Percentiles rank a stretch among this genome's conserved stretches.
These are phyloP conservation scores for Stenocarpella maydis DNA, from an alignment of 2,329 filamentous ascomycete genomes.

Conservation along the genomic window DNA sequence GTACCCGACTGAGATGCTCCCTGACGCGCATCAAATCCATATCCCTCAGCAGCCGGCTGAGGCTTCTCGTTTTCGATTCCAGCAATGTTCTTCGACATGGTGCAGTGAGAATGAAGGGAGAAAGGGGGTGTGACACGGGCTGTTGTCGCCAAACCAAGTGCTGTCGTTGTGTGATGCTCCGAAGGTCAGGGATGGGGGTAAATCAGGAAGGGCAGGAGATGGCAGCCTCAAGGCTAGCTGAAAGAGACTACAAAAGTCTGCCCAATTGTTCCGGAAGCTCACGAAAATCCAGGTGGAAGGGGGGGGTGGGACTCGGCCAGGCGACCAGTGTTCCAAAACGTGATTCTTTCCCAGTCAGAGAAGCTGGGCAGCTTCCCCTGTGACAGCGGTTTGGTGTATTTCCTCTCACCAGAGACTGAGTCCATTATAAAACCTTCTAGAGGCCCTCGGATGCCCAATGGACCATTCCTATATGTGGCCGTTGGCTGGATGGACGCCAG, in stretches of 20 bases:
- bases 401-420: not conserved
- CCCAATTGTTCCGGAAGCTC: not conserved
- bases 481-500: not conserved
- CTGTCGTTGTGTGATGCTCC: not conserved
- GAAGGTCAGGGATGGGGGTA: not conserved
- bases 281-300: not conserved
- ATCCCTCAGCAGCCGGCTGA: not conserved
- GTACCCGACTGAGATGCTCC: no score
- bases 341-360: not conserved
- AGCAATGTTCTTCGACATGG: not conserved
- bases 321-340: not conserved
- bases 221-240: not conserved
- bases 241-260: not conserved
- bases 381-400: not conserved
- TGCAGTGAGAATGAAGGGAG: not conserved
- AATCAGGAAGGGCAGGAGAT: not conserved
- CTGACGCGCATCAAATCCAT: not conserved
- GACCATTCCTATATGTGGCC: no score
- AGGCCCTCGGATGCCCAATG: not conserved
- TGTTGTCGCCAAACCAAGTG: not conserved
- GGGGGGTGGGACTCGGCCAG: no score
- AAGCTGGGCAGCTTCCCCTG: not conserved
- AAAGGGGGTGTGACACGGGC: not conserved
- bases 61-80: not conserved
- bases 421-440: not conserved